phyloP scores from a whole-genome alignment of 2,329 filamentous ascomycete species.

The Diaporthe velutina region DNA sequence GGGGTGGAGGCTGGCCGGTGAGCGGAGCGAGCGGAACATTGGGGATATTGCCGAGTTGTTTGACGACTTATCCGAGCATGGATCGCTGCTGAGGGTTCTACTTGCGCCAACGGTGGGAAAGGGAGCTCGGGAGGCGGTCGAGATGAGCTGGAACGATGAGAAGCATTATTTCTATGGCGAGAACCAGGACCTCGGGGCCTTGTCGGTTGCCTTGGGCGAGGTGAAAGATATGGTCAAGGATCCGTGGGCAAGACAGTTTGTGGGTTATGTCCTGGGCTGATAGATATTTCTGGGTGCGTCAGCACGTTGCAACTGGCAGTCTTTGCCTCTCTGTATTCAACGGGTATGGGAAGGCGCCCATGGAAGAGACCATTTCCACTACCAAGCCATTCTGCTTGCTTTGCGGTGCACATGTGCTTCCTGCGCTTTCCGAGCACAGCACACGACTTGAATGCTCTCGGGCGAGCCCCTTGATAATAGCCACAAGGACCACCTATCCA shows the following conservation, averaged over 20 bases:
- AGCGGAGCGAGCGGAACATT: conserved; percentile 3
- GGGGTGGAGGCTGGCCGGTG: neutral
- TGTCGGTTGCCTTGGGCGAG: neutral
- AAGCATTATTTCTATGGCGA: neutral
- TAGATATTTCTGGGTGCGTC: neutral
- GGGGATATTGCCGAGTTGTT: neutral
- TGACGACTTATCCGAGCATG: neutral
- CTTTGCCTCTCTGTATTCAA: neutral
- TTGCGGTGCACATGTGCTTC: too few relatives aligned
- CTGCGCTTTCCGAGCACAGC: too few relatives aligned
- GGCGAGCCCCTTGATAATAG: too few relatives aligned
- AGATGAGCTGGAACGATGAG: neutral
- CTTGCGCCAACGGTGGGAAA: neutral
- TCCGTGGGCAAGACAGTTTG: conserved; percentile 12
- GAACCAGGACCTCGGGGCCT: neutral
- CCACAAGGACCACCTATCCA: too few relatives aligned
- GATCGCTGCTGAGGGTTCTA: neutral
- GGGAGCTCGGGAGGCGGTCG: neutral
- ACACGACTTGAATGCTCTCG: too few relatives aligned
- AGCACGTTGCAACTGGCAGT: too few relatives aligned
- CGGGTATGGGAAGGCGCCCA: neutral
- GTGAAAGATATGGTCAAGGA: conserved; percentile 13
- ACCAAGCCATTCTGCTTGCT: too few relatives aligned
- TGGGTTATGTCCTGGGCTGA: neutral
- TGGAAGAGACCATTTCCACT: too few relatives aligned